These are phyloP conservation scores for Melampsora americana DNA, from an alignment of 1,284 basidiomycete genomes.

Conservation along the genomic window DNA sequence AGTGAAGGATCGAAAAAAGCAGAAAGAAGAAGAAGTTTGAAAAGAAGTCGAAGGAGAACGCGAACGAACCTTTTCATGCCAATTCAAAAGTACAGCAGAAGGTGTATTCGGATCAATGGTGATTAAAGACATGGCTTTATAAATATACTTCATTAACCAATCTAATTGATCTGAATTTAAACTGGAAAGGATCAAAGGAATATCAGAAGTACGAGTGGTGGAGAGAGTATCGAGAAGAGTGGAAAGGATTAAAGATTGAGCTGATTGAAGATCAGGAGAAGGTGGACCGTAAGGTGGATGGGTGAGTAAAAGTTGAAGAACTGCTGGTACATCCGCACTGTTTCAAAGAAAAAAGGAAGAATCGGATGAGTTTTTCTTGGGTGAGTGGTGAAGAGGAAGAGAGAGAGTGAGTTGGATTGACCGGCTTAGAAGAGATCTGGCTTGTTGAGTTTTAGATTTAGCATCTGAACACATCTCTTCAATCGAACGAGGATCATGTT, in stretches of 20 bases:
- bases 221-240: slow-evolving; percentile 89
- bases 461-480: slow-evolving; percentile 71
- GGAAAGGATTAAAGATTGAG: slow-evolving; percentile 62
- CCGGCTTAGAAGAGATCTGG: slow-evolving; percentile 71
- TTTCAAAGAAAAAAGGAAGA: neutral
- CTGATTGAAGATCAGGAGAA: slow-evolving; percentile 29
- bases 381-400: neutral
- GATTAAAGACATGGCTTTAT: slow-evolving; percentile 87
- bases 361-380: neutral
- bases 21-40: slow-evolving; percentile 19
- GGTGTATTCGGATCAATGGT: slow-evolving; percentile 68
- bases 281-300: slow-evolving; percentile 25
- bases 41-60: neutral
- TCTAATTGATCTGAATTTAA: slow-evolving; percentile 80
- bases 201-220: slow-evolving; percentile 87
- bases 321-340: slow-evolving; percentile 39
- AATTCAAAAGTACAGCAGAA: slow-evolving; percentile 84
- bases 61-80: slow-evolving; percentile 92
- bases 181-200: slow-evolving; percentile 69
- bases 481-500: slow-evolving; percentile 76
- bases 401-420: slow-evolving; percentile 59
- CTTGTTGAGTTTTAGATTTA: slow-evolving; percentile 68
- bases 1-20: slow-evolving; percentile 1
- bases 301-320: slow-evolving; percentile 25
- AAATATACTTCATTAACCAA: slow-evolving; percentile 94